Base-by-base conservation (phyloP, 176 grass and related monocot species). In the Carex parvula region DNA sequence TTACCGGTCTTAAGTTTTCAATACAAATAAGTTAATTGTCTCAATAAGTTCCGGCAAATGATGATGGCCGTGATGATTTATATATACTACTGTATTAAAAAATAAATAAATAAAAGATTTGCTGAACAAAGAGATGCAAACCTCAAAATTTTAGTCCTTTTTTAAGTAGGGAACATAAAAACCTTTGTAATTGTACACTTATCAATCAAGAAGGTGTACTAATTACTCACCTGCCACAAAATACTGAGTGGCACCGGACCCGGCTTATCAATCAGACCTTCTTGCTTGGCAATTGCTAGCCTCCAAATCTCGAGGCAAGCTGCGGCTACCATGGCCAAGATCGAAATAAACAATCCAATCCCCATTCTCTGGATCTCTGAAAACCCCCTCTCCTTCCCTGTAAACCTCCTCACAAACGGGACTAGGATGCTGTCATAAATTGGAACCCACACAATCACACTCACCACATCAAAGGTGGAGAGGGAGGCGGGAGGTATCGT, bases 401-500 rank as follows among this genome's bases (percentile, higher is more conserved):
- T 97, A 87, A 97, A 91, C 71, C 86, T 97, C 91, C 91, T 84
- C 17, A 86, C 91, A 15, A 97, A 65, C 2, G 94, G 91, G 41
- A 97, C 94, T 71, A 97, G 48, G 72, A 93, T 35, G 32, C 86
- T 85, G 52, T 97, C 89, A 9, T 97, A 97, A 39, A 97, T 5
- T 12, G 91, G 89, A 13, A 97, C 94, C 88, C 94, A 93, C 52
- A 97, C 22, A 70, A 93, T 91, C 61, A 97, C 89, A 14, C 89
- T 97, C 22, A 97, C 66, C 22, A 93, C 92, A 22, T 97, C 94
- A 81, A 93, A 93, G 21, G 91, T 93, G 33, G 94, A 97, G 21
- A 97, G 89, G 48, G 94, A 97, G 39, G 94, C 94, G 21, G 94
- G 94, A 33, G 94, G 94, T 62, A 97, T 84, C 22, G 85, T 97